A percentile compares a stretch with the other conserved stretches of the same genome.
phyloP scores from a whole-genome alignment of 345 rosid genomes.

The Corchorus olitorius region DNA sequence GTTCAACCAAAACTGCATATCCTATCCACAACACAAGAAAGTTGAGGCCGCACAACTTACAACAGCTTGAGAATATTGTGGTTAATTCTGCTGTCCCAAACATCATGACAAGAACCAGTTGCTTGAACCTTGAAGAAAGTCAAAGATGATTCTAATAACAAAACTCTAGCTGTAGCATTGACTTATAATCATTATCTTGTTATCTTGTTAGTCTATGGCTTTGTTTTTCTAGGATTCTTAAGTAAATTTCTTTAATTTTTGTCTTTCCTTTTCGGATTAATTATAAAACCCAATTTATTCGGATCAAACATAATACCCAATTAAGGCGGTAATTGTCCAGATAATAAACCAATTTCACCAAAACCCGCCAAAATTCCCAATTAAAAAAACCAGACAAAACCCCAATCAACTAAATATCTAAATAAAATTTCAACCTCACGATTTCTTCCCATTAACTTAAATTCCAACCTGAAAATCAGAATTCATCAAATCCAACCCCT shows the following conservation, averaged over 20 bases:
- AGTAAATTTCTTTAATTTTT: neutral
- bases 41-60: neutral
- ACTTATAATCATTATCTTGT: neutral
- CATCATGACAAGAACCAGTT: neutral
- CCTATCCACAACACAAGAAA: too few relatives aligned
- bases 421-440: neutral
- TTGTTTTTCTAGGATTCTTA: neutral
- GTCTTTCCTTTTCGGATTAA: neutral
- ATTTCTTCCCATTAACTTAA: conserved; percentile 4
- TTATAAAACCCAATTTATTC: neutral
- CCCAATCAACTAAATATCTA: conserved; percentile 9
- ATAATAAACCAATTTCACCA: neutral
- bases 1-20: neutral
- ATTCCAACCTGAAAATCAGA: neutral
- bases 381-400: conserved; percentile 8
- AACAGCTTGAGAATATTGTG: neutral
- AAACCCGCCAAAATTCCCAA: conserved; percentile 21
- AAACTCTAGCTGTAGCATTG: neutral
- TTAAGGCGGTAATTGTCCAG: conserved; percentile 1
- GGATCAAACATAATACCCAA: neutral
- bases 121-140: neutral
- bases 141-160: neutral
- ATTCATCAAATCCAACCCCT: conserved; percentile 1
- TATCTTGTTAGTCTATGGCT: neutral
- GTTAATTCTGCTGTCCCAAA: neutral